Conservation (phyloP, 2,329 filamentous ascomycete genomes). For the Lasiodiplodia gonubiensis region DNA sequence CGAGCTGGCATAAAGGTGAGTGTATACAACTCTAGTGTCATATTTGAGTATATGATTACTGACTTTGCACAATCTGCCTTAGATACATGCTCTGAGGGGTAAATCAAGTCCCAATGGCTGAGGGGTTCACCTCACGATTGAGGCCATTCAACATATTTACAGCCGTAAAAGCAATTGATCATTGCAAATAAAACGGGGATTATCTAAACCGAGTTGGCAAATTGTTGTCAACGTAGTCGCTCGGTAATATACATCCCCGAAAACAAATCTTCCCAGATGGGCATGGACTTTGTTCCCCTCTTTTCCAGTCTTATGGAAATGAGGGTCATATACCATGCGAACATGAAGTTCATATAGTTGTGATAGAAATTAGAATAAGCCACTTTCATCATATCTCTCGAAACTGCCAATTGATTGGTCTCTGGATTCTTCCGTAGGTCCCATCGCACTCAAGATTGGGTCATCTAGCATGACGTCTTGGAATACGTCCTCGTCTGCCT, state of each 20-base stretch:
- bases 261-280: background rate
- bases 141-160: background rate
- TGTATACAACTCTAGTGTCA: too few relatives aligned
- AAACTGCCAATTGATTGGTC: too few relatives aligned
- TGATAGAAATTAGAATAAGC: background rate
- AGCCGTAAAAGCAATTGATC: too few relatives aligned
- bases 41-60: too few relatives aligned
- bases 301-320: background rate
- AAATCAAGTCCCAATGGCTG: background rate
- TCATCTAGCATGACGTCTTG: too few relatives aligned
- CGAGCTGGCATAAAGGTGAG: too few relatives aligned
- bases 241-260: slow-evolving; percentile 3
- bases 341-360: background rate
- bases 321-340: background rate
- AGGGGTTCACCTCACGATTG: too few relatives aligned
- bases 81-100: too few relatives aligned
- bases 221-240: background rate
- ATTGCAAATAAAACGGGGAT: background rate
- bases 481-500: too few relatives aligned
- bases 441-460: too few relatives aligned
- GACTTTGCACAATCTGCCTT: too few relatives aligned
- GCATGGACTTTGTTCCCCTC: background rate
- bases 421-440: too few relatives aligned
- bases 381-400: background rate
- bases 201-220: background rate